phyloP scores from a whole-genome alignment of 1,139 yeast genomes.

The Yamadazyma dushanensis region DNA sequence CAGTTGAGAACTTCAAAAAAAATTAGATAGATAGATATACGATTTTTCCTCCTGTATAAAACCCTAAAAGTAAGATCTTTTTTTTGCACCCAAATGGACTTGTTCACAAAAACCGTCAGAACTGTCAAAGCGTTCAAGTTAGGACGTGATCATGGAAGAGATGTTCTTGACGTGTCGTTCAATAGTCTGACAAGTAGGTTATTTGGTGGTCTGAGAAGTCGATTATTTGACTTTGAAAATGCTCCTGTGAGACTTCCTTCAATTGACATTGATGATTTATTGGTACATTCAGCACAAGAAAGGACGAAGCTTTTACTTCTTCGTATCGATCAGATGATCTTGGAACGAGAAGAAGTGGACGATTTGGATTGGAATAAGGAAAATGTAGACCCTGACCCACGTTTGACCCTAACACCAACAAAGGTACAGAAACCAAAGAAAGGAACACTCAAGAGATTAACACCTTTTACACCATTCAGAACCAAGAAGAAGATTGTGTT shows the following conservation, averaged over 20 bases:
- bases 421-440: too few relatives aligned
- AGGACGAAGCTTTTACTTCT: slow-evolving; percentile 6
- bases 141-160: too few relatives aligned
- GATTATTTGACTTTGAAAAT: not conserved
- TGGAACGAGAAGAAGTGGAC: not conserved
- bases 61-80: not conserved
- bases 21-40: not conserved
- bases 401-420: too few relatives aligned
- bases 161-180: too few relatives aligned
- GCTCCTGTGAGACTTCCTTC: slow-evolving; percentile 7
- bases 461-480: too few relatives aligned
- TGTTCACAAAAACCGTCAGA: not conserved
- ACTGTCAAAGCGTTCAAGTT: not conserved
- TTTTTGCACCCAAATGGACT: slow-evolving; percentile 5
- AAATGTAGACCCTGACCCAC: too few relatives aligned
- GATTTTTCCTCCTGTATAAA: not conserved
- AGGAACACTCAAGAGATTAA: too few relatives aligned
- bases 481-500: too few relatives aligned
- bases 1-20: slow-evolving; percentile 16
- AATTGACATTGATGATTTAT: slow-evolving; percentile 9
- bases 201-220: not conserved
- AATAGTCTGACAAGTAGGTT: not conserved
- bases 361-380: not conserved
- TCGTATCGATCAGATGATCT: slow-evolving; percentile 8
- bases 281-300: slow-evolving; percentile 4